A percentile compares a stretch with the other conserved stretches of the same genome.
Evolutionary conservation across 805 yeast species (phyloP).

Genomic region (Candida alai): DNA sequence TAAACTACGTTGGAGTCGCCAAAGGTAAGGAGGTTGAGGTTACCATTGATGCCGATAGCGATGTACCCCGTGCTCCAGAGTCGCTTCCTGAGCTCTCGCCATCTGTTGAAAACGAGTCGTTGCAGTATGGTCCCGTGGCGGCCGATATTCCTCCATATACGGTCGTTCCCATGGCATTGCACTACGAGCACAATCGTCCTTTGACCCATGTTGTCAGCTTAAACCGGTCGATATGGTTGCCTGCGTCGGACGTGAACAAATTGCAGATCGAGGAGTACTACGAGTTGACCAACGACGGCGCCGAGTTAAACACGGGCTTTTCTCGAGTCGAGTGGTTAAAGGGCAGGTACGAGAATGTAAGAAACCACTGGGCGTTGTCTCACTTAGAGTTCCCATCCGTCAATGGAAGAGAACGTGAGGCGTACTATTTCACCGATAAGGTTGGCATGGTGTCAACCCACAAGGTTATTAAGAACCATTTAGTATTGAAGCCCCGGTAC

Average conservation of each 20-base stretch:
- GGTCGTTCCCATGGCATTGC: slow-evolving; percentile 46
- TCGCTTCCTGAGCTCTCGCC: slow-evolving; percentile 35
- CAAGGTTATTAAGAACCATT: slow-evolving; percentile 35
- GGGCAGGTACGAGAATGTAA: slow-evolving; percentile 44
- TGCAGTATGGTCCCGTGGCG: slow-evolving; percentile 55
- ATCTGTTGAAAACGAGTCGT: slow-evolving; percentile 27
- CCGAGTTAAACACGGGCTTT: slow-evolving; percentile 65
- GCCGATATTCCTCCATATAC: slow-evolving; percentile 44
- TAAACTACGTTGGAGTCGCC: slow-evolving; percentile 43
- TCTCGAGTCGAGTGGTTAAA: slow-evolving; percentile 76
- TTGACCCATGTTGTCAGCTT: slow-evolving; percentile 56
- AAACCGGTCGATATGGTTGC: slow-evolving; percentile 80
- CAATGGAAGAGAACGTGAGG: slow-evolving; percentile 32
- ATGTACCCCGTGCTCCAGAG: too few species aligned
- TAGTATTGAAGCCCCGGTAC: slow-evolving; percentile 76
- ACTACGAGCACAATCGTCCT: slow-evolving; percentile 66
- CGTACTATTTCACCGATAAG: slow-evolving; percentile 77
- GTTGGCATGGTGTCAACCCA: slow-evolving; percentile 93
- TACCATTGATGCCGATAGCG: slow-evolving; percentile 12
- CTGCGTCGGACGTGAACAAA: slow-evolving; percentile 70
- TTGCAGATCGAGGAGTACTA: slow-evolving; percentile 81
- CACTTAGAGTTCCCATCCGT: slow-evolving; percentile 58
- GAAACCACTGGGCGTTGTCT: slow-evolving; percentile 56
- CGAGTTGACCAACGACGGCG: slow-evolving; percentile 74
- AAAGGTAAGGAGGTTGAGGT: slow-evolving; percentile 40